Base-by-base conservation (phyloP, 1,139 yeast genomes). In the Hemisphaericaspora xylanilytica region DNA sequence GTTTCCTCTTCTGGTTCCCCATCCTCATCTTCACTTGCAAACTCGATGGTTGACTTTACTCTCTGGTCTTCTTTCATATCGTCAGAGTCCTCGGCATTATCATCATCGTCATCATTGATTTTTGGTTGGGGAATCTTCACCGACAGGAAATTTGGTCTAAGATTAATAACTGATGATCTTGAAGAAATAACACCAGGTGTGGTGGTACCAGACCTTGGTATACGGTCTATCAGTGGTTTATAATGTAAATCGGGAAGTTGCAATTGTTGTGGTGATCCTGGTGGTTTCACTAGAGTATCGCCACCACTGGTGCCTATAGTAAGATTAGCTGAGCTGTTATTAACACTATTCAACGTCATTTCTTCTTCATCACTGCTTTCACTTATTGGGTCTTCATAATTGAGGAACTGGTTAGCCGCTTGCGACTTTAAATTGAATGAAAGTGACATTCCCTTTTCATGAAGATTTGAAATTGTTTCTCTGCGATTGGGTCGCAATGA, bases 81-180 rank as follows among this genome's bases (percentile, higher is more conserved):
- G 2, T 61, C 67, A 15, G 52, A 56, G 2, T 49, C 60, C 1
- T 50, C 59, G 13, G 43, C 49, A 25, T 45, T 52, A 28, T 44
- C 48, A 24, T 54, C 57, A 0, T 84, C 87, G 38, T 81, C 85
- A 41, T 81, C 88, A 34, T 81, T 64, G 2, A 86, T 75, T 48
- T 75, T 79, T 0, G 95, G 80, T 41, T 79, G 75, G 1, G 96
- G 96, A 38, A 86, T 75, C 35, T 88, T 83, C 37, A 80, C 81
- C 1, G 95, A 85, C 30, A 87, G 78, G 53, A 88, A 88, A 39
- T 82, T 81, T 0, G 95, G 94, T 35, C 79, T 70, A 53, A 58
- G 67, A 56, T 59, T 68, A 36, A 67, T 63, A 44, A 52, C 53
- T 2, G 65, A 59, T 3, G 70, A 67, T 43, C 58, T 58, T 28